Evolutionary conservation across 2,329 filamentous ascomycete species (phyloP).

Genomic region (Boeremia lycopersici): DNA sequence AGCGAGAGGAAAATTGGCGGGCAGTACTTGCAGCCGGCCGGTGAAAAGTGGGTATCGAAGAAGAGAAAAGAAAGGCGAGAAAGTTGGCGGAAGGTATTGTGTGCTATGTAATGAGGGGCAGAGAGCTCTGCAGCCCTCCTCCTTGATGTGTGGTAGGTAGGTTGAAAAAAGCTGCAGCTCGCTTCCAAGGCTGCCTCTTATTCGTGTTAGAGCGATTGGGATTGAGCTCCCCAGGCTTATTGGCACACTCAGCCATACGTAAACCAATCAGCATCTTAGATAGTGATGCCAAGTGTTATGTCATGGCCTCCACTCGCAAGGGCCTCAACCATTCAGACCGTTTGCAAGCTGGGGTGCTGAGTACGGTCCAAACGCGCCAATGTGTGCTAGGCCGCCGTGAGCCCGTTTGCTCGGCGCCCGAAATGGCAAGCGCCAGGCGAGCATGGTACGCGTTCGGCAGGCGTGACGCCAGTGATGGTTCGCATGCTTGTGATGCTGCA

Average conservation of each 20-base stretch:
- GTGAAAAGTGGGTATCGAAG: conserved; percentile 59
- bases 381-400: no score
- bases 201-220: no score
- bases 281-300: no score
- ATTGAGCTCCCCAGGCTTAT: no score
- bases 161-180: conserved; percentile 4
- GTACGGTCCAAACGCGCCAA: no score
- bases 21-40: conserved; percentile 58
- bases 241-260: no score
- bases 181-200: conserved; percentile 1
- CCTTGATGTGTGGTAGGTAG: conserved; percentile 24
- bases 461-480: conserved; percentile 11
- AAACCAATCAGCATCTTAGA: no score
- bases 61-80: conserved; percentile 56
- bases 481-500: conserved; percentile 8
- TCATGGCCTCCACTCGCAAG: no score
- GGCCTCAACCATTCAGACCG: no score
- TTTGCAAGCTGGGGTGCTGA: no score
- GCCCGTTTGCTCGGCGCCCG: conserved; percentile 1
- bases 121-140: conserved; percentile 43
- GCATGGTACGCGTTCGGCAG: conserved; percentile 12
- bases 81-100: conserved; percentile 46
- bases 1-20: conserved; percentile 45
- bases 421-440: conserved; percentile 19
- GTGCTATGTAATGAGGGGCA: conserved; percentile 32